Percentiles rank a stretch among this genome's conserved stretches.
These are phyloP conservation scores for Bertia moriformis DNA, from an alignment of 2,329 filamentous ascomycete genomes.

Conservation along the genomic window DNA sequence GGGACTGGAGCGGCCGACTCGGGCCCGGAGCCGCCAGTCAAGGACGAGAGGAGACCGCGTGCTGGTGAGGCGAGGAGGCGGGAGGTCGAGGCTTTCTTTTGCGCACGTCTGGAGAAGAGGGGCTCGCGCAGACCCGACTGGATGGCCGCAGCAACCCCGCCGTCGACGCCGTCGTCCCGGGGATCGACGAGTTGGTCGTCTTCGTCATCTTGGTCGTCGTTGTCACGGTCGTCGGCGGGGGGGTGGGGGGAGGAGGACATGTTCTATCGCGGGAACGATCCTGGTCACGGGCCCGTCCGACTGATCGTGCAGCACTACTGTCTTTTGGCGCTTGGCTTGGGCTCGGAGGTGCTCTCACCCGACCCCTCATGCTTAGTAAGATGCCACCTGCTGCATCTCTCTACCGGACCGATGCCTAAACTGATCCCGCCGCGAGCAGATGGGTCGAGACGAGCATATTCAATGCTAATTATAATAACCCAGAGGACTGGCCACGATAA, in stretches of 20 bases:
- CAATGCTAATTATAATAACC: too few relatives aligned
- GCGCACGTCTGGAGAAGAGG: slow-evolving; percentile 60
- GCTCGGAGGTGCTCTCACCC: too few relatives aligned
- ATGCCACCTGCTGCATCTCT: too few relatives aligned
- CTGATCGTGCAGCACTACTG: too few relatives aligned
- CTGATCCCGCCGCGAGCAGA: too few relatives aligned
- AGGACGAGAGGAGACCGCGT: slow-evolving; percentile 31
- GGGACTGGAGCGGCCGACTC: too few relatives aligned
- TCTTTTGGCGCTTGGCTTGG: too few relatives aligned
- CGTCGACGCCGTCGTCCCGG: slow-evolving; percentile 20
- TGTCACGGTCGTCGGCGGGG: slow-evolving; percentile 26
- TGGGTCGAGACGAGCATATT: too few relatives aligned
- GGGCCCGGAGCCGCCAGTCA: slow-evolving; percentile 22
- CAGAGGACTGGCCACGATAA: too few relatives aligned
- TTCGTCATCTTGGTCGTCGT: slow-evolving; percentile 23
- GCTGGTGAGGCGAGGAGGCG: slow-evolving; percentile 28
- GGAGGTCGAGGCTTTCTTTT: slow-evolving; percentile 23
- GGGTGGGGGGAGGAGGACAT: slow-evolving; percentile 12
- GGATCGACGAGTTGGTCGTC: slow-evolving; percentile 11
- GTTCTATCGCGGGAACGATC: too few relatives aligned
- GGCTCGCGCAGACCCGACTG: slow-evolving; percentile 30
- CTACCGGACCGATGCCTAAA: too few relatives aligned
- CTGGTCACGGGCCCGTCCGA: not conserved
- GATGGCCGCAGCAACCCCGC: slow-evolving; percentile 43
- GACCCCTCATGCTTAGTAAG: too few relatives aligned